phyloP scores from a whole-genome alignment of 2,329 filamentous ascomycete species.

The Trichoderma asperellum region DNA sequence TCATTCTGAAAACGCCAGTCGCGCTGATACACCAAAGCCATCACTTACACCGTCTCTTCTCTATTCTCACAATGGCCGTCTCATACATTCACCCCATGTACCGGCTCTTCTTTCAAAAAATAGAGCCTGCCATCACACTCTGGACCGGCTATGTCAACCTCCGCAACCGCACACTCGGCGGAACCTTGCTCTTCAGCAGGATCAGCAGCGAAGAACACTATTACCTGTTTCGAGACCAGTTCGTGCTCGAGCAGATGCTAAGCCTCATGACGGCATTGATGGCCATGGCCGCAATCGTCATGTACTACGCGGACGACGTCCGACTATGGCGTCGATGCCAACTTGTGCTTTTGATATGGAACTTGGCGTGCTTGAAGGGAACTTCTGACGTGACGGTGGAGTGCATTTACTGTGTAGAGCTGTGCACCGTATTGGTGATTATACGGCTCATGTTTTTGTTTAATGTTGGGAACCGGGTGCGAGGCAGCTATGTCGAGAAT shows the following conservation, averaged over 20 bases:
- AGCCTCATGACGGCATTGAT: conserved; percentile 32
- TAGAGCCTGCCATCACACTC: conserved; percentile 33
- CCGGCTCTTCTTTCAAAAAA: conserved; percentile 33
- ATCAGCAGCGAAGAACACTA: conserved; percentile 12
- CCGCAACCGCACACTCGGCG: neutral
- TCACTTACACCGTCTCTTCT: neutral
- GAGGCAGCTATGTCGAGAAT: conserved; percentile 15
- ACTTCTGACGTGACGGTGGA: conserved; percentile 16
- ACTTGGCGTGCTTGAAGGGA: conserved; percentile 33
- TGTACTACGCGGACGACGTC: conserved; percentile 32
- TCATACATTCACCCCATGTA: conserved; percentile 29
- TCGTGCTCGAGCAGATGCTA: conserved; percentile 34
- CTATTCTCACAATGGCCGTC: conserved; percentile 7
- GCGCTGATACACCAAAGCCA: neutral
- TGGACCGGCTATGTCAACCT: conserved; percentile 34
- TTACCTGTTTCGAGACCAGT: conserved; percentile 11
- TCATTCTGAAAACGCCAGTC: neutral
- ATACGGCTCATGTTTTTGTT: conserved; percentile 31
- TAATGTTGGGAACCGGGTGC: conserved; percentile 25
- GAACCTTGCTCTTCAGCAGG: conserved; percentile 29
- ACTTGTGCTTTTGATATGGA: conserved; percentile 32
- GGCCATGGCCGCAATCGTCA: conserved; percentile 30
- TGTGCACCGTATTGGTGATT: conserved; percentile 23
- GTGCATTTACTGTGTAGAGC: conserved; percentile 20
- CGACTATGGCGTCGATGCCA: conserved; percentile 33